These are phyloP conservation scores for Monascus purpureus DNA, from an alignment of 495 filamentous ascomycete genomes.

Conservation along the genomic window DNA sequence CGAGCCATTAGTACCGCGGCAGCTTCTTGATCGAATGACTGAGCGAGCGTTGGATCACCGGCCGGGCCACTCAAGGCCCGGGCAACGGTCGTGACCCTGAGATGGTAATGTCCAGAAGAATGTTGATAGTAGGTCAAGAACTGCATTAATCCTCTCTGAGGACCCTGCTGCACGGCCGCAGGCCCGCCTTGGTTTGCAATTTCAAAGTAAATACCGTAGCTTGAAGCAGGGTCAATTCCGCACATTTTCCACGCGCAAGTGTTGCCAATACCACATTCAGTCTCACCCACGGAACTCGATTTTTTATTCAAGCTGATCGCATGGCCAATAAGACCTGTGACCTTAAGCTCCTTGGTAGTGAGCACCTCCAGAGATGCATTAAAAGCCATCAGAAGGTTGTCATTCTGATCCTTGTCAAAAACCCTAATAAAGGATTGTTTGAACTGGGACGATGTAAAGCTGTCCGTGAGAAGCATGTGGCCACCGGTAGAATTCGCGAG, in stretches of 20 bases:
- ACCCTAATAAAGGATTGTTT: constrained; percentile 97
- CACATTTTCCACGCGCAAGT: constrained; percentile 99
- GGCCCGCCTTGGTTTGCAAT: constrained; percentile 90
- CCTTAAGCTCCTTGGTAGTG: constrained; percentile 96
- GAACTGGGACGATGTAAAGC: constrained; percentile 98
- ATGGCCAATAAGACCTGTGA: constrained; percentile 95
- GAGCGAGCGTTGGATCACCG: constrained; percentile 92
- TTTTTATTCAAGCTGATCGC: constrained; percentile 97
- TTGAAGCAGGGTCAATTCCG: constrained; percentile 83
- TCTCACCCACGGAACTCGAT: constrained; percentile 91
- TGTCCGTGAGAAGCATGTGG: constrained; percentile 97
- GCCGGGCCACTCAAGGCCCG: constrained; percentile 86
- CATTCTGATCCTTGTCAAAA: constrained; percentile 91
- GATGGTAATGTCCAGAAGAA: constrained; percentile 88
- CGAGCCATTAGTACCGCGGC: constrained; percentile 96
- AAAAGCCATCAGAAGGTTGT: constrained; percentile 95
- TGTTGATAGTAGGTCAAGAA: constrained; percentile 99
- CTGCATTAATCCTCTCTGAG: constrained; percentile 93
- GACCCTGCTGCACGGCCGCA: constrained; percentile 68
- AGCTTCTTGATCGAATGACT: constrained; percentile 97
- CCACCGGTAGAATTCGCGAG: constrained; percentile 92
- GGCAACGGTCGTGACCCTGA: constrained; percentile 87
- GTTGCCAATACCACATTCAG: constrained; percentile 96
- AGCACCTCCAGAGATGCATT: constrained; percentile 94
- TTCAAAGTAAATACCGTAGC: constrained; percentile 95